Conservation (phyloP, 371 early-diverging fungal genomes). For the Rhizopus arrhizus region DNA sequence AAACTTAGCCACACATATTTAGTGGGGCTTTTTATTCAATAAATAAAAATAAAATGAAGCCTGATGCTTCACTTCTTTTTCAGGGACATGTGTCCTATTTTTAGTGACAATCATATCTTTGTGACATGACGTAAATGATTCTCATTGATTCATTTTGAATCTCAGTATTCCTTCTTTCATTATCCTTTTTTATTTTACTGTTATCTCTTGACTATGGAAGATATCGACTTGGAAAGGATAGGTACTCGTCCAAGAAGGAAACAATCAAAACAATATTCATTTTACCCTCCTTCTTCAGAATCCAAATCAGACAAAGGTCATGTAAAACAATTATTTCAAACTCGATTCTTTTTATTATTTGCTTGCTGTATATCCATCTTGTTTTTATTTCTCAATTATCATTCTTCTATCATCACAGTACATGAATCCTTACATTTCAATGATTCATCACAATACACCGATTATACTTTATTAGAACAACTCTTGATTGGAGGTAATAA, state of each 20-base stretch:
- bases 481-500: slow-evolving; percentile 22
- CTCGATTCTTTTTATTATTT: background rate
- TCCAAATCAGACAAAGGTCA: background rate
- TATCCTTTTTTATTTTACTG: background rate
- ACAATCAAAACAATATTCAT: slow-evolving; percentile 11
- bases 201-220: slow-evolving; percentile 7
- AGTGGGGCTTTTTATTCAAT: background rate
- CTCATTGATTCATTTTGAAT: slow-evolving; percentile 1
- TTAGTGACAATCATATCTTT: background rate
- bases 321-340: background rate
- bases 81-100: background rate
- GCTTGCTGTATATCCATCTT: background rate
- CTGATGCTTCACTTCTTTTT: background rate
- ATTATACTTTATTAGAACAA: slow-evolving; percentile 32
- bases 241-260: slow-evolving; percentile 31
- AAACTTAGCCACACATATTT: slow-evolving; percentile 4
- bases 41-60: background rate
- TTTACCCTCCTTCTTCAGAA: slow-evolving; percentile 13
- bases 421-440: slow-evolving; percentile 1
- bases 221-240: slow-evolving; percentile 30
- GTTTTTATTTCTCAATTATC: background rate
- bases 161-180: background rate
- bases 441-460: slow-evolving; percentile 35
- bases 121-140: no score
- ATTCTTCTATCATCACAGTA: background rate